These are phyloP conservation scores for Mycena pura DNA, from an alignment of 768 basidiomycete species.

Conservation along the genomic window DNA sequence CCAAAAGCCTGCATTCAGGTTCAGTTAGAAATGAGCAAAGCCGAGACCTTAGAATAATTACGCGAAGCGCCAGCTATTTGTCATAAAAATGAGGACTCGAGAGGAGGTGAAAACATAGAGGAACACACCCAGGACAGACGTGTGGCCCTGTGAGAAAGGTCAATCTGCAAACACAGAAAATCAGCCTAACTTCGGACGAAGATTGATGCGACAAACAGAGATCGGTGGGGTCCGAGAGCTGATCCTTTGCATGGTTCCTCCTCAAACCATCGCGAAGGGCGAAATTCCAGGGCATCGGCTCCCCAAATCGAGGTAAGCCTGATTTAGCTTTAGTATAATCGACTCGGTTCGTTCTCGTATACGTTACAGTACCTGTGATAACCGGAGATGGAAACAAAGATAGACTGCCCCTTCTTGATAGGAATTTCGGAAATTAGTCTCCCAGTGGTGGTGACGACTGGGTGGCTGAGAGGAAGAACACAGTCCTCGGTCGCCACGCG, in stretches of 20 bases:
- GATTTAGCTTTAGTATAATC: not conserved
- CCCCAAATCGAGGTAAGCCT: conserved; percentile 24
- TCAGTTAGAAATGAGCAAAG: too few relatives aligned
- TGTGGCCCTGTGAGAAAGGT: too few relatives aligned
- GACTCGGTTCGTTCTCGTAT: not conserved
- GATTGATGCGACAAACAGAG: too few relatives aligned
- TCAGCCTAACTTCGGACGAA: too few relatives aligned
- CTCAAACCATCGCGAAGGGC: conserved; percentile 4
- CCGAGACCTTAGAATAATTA: too few relatives aligned
- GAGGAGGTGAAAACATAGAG: too few relatives aligned
- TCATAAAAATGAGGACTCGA: too few relatives aligned
- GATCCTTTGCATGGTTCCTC: conserved; percentile 1
- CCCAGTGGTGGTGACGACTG: conserved; percentile 13
- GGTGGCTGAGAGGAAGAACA: conserved; percentile 19
- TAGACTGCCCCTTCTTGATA: conserved; percentile 13
- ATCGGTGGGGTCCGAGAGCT: not conserved
- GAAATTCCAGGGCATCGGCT: conserved; percentile 29
- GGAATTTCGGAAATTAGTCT: conserved; percentile 13
- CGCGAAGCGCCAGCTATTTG: too few relatives aligned
- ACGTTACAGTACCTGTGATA: conserved; percentile 12
- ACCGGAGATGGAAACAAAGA: conserved; percentile 14
- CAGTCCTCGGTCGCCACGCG: conserved; percentile 17
- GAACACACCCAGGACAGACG: too few relatives aligned
- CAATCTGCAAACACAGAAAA: too few relatives aligned
- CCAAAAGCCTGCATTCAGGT: not conserved